A percentile compares a stretch with the other conserved stretches of the same genome.
Evolutionary conservation across 176 grass and related monocot genomes (phyloP).

Genomic region (Bonia amplexicaulis): DNA sequence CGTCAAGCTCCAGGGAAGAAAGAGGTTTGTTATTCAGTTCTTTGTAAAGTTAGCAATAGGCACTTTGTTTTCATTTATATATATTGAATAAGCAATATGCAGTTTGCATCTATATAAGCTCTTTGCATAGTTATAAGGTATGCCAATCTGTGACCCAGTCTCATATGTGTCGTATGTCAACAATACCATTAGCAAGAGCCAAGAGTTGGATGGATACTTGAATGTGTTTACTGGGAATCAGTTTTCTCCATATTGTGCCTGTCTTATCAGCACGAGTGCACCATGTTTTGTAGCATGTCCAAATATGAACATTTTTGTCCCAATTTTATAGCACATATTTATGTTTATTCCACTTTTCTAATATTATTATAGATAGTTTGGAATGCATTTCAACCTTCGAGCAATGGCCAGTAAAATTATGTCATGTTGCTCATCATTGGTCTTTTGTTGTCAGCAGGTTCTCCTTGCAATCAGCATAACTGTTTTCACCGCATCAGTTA

Average conservation of each 20-base stretch:
- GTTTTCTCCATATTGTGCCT: not conserved
- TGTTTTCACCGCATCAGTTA: constrained; percentile 76
- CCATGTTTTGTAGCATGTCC: constrained; percentile 10
- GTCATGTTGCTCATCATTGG: not conserved
- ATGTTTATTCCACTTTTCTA: not conserved
- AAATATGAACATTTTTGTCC: not conserved
- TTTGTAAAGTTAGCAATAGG: constrained; percentile 15
- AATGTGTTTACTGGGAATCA: not conserved
- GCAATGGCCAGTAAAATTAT: not conserved
- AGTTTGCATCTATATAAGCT: not conserved
- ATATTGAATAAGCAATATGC: not conserved
- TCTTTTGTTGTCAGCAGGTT: constrained; percentile 49
- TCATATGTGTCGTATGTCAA: not conserved
- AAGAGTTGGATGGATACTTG: not conserved
- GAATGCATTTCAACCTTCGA: constrained; percentile 12
- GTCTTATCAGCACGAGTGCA: not conserved
- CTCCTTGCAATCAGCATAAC: constrained; percentile 60
- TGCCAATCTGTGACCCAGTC: not conserved
- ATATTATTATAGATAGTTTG: constrained; percentile 7
- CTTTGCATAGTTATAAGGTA: not conserved
- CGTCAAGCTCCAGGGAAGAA: constrained; percentile 57
- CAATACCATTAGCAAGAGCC: not conserved
- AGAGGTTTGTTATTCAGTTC: constrained; percentile 46
- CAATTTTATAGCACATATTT: not conserved
- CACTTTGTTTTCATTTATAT: not conserved